These are phyloP conservation scores for Fagopyrum tataricum DNA, from an alignment of 148 eudicot species.

Conservation along the genomic window DNA sequence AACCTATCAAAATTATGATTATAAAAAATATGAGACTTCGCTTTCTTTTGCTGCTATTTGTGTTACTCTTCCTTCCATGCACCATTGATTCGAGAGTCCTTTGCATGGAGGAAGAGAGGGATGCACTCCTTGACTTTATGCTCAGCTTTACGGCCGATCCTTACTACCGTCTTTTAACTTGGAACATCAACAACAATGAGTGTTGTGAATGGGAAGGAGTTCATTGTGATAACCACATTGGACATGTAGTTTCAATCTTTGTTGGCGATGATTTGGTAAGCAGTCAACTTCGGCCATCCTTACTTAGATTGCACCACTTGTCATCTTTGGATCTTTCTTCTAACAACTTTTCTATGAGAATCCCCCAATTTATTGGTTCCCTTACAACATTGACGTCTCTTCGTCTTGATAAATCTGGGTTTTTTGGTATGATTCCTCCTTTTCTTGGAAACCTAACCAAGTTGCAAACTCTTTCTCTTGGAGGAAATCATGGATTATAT, in stretches of 20 bases:
- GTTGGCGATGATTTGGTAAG: background rate
- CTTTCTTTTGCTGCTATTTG: background rate
- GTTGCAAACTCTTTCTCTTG: slow-evolving; percentile 20
- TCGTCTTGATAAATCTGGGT: slow-evolving; percentile 28
- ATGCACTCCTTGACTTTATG: slow-evolving; percentile 20
- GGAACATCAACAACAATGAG: background rate
- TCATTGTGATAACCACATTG: background rate
- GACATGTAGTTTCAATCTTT: background rate
- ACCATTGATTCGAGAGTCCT: background rate
- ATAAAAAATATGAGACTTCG: background rate
- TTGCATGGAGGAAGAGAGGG: slow-evolving; percentile 15
- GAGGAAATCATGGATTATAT: background rate
- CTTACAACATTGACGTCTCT: slow-evolving; percentile 26
- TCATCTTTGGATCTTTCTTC: slow-evolving; percentile 20
- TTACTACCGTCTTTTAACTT: background rate
- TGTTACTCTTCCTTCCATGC: background rate
- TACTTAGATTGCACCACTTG: slow-evolving; percentile 13
- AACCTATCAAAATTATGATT: no score
- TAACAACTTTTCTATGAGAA: slow-evolving; percentile 20
- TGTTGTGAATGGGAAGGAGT: slow-evolving; percentile 16
- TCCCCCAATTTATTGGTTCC: slow-evolving; percentile 35
- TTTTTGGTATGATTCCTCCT: slow-evolving; percentile 28
- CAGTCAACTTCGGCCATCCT: background rate
- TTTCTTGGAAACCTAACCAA: slow-evolving; percentile 31
- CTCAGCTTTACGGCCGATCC: slow-evolving; percentile 1